Evolutionary conservation across 2,329 filamentous ascomycete species (phyloP).

Genomic region (Ophiosphaerella narmari): DNA sequence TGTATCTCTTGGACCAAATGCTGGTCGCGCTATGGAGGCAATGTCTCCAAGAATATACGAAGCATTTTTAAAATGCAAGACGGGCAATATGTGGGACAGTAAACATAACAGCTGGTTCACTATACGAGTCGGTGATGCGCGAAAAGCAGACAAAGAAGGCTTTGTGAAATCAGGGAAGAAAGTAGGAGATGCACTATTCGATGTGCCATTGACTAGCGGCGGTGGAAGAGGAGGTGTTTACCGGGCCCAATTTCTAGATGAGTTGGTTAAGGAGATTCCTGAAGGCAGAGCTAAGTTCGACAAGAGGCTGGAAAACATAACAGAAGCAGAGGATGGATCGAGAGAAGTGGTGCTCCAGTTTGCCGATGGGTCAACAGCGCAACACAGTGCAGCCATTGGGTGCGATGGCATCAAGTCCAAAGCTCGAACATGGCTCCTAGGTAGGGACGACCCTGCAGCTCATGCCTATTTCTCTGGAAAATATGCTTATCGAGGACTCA

Average conservation of each 20-base stretch:
- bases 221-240: constrained; percentile 48
- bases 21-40: constrained; percentile 58
- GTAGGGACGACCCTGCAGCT: constrained; percentile 48
- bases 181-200: constrained; percentile 37
- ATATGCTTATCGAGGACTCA: constrained; percentile 66
- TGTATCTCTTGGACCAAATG: constrained; percentile 61
- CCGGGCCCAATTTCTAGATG: constrained; percentile 57
- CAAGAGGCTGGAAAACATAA: constrained; percentile 45
- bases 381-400: constrained; percentile 60
- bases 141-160: constrained; percentile 37
- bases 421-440: constrained; percentile 60
- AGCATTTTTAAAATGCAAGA: constrained; percentile 51
- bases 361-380: constrained; percentile 52
- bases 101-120: constrained; percentile 36
- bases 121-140: constrained; percentile 37
- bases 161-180: constrained; percentile 33
- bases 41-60: constrained; percentile 51
- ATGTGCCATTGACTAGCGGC: constrained; percentile 27
- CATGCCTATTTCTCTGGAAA: constrained; percentile 61
- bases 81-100: constrained; percentile 41
- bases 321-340: constrained; percentile 34
- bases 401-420: constrained; percentile 69
- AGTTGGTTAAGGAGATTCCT: constrained; percentile 56
- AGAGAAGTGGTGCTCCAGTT: constrained; percentile 49
- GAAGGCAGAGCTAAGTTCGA: constrained; percentile 49